phyloP scores from a whole-genome alignment of 192 early-diverging fungal genomes.

The Coemansia sp. region DNA sequence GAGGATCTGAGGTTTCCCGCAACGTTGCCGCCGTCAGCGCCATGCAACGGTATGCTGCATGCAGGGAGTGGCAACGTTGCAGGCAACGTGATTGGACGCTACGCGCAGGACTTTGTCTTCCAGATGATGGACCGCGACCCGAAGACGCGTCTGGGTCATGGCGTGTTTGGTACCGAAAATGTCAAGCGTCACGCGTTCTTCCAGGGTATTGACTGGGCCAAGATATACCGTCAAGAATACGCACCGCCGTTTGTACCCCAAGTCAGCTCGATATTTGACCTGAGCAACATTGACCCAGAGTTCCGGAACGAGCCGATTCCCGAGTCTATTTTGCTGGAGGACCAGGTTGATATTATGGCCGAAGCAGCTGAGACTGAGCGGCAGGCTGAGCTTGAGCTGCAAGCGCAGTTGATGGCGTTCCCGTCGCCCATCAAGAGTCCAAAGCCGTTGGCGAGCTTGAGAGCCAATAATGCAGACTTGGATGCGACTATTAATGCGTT shows the following conservation, averaged over 20 bases:
- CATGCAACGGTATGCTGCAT: conserved; percentile 25
- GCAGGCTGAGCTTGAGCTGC: conserved; percentile 37
- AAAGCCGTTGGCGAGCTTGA: conserved; percentile 1
- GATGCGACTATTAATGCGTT: conserved; percentile 40
- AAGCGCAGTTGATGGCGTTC: conserved; percentile 38
- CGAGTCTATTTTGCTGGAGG: conserved; percentile 35
- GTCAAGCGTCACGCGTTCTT: conserved; percentile 67
- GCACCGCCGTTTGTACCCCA: conserved; percentile 69
- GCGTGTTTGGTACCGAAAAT: conserved; percentile 57
- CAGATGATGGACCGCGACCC: conserved; percentile 66
- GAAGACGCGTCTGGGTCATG: conserved; percentile 56
- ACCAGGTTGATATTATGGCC: conserved; percentile 33
- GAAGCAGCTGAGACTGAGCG: conserved; percentile 46
- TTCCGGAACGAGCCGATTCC: conserved; percentile 54
- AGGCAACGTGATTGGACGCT: conserved; percentile 14
- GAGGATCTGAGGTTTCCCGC: conserved; percentile 42
- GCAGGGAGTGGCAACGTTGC: conserved; percentile 19
- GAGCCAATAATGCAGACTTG: conserved; percentile 17
- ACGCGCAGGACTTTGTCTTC: conserved; percentile 44
- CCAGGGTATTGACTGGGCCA: conserved; percentile 62
- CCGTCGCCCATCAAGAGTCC: conserved; percentile 35
- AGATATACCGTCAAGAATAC: conserved; percentile 59
- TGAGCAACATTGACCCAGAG: conserved; percentile 54
- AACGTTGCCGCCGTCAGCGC: conserved; percentile 22
- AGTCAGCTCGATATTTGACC: conserved; percentile 54